Evolutionary conservation across 2,329 filamentous ascomycete species (phyloP), one percentile per base, ranked within the genome.

Genomic region (Rutstroemia sp.): DNA sequence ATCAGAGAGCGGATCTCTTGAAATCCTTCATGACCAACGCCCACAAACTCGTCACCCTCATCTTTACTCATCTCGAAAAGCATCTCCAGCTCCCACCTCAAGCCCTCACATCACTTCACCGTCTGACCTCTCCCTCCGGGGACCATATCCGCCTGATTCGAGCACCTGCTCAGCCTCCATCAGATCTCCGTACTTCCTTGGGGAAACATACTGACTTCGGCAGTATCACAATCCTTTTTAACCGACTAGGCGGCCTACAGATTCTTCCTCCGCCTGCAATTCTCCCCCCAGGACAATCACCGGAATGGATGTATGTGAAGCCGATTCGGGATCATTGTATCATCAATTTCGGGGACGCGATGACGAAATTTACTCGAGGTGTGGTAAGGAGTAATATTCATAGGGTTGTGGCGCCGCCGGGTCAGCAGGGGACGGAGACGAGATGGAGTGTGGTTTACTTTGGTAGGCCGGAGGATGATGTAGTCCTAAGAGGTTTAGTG

Each of bases 401-500:
- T 60, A 63, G 70, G 1, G 69, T 72, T 12, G 65, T 69, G 1
- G 62, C 59, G 21, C 65, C 70, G 0, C 70, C 68, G 14, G 69
- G 64, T 4, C 48, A 61, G 16, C 65, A 67, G 48, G 63, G 54
- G 1, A 47, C 25, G 2, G 51, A 60, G 19, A 63, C 57, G 5
- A 69, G 80, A 54, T 78, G 75, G 63, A 80, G 77, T 66, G 60
- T 82, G 19, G 78, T 81, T 9, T 81, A 81, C 62, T 82, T 34
- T 34, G 30, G 10, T 10, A 34, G 30, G 30, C 30, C 30, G 30
- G 30, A 34, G 12, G 30, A 34, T 14, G 30, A 34, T 34, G 30
- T 34, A 34, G 10, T 12, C 9, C 12, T 34, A 5, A 34, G 10
- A 12, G 30, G 30, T 34, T 34, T 34, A 34, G 30, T 4, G 30